These are phyloP conservation scores for Dothidotthia symphoricarpi DNA, from an alignment of 2,329 filamentous ascomycete species.

Conservation along the genomic window DNA sequence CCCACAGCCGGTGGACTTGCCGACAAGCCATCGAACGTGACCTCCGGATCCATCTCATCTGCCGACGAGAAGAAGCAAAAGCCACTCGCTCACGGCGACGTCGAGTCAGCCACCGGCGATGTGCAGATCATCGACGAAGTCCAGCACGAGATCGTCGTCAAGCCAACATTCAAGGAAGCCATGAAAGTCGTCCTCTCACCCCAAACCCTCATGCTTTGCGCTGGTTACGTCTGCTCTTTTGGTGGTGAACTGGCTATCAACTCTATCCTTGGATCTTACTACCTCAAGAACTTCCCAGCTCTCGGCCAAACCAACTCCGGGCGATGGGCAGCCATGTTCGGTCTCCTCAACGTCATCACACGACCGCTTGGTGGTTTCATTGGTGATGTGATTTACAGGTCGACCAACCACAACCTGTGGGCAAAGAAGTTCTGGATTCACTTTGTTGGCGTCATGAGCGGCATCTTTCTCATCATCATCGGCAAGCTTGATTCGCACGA, in stretches of 20 bases:
- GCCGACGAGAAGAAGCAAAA: constrained; percentile 41
- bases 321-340: constrained; percentile 70
- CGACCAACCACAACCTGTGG: constrained; percentile 54
- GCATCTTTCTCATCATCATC: constrained; percentile 61
- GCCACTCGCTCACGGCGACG: constrained; percentile 24
- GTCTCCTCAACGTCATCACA: constrained; percentile 68
- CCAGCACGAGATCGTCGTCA: constrained; percentile 60
- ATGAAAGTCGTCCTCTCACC: constrained; percentile 62
- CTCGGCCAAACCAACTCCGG: constrained; percentile 57
- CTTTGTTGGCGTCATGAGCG: constrained; percentile 55
- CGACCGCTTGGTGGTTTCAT: constrained; percentile 65
- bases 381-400: constrained; percentile 56
- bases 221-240: constrained; percentile 61
- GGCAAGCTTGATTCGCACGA: constrained; percentile 62
- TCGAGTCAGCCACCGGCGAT: constrained; percentile 51
- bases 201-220: constrained; percentile 53
- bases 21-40: constrained; percentile 38
- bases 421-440: constrained; percentile 64
- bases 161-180: constrained; percentile 61
- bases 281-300: constrained; percentile 54
- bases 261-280: constrained; percentile 60
- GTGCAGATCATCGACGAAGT: constrained; percentile 57
- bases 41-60: constrained; percentile 36
- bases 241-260: constrained; percentile 62
- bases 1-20: constrained; percentile 52